phyloP scores from a whole-genome alignment of 2,329 filamentous ascomycete genomes.

The Pseudomassariella vexata region DNA sequence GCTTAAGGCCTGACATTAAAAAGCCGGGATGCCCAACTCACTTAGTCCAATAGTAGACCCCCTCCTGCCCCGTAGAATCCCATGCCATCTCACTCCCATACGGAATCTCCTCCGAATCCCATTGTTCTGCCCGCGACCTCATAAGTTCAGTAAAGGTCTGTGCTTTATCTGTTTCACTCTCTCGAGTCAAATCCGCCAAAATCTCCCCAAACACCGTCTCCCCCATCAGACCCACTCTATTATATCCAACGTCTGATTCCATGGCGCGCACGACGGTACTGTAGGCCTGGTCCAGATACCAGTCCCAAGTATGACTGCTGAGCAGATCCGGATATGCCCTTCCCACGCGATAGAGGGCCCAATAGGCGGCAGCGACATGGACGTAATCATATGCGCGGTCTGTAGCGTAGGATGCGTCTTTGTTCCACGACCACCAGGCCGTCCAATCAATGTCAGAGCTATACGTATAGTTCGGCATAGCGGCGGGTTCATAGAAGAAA shows the following conservation, averaged over 20 bases:
- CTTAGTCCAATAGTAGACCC: conserved; percentile 54
- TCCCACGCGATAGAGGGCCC: conserved; percentile 50
- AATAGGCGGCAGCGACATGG: conserved; percentile 50
- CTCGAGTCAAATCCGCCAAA: conserved; percentile 42
- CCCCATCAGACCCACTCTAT: conserved; percentile 48
- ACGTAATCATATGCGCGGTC: conserved; percentile 55
- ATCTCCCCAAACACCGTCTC: conserved; percentile 52
- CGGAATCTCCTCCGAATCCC: conserved; percentile 45
- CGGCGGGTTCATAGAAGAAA: conserved; percentile 49
- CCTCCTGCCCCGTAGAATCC: conserved; percentile 58
- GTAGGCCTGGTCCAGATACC: conserved; percentile 51
- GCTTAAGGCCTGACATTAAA: too few relatives aligned
- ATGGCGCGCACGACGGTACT: conserved; percentile 38
- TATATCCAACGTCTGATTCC: conserved; percentile 35
- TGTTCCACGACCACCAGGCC: conserved; percentile 47
- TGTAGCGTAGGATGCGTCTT: conserved; percentile 34
- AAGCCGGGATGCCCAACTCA: conserved; percentile 14
- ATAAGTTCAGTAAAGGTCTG: conserved; percentile 36
- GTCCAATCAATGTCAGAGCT: conserved; percentile 37
- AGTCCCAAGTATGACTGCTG: conserved; percentile 37
- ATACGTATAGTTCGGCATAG: conserved; percentile 38
- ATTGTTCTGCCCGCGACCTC: conserved; percentile 40
- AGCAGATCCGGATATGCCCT: conserved; percentile 40
- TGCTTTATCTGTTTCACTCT: conserved; percentile 34
- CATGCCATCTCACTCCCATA: conserved; percentile 58